These are phyloP conservation scores for Cornus suecica DNA, from an alignment of 148 eudicot genomes.

Conservation along the genomic window DNA sequence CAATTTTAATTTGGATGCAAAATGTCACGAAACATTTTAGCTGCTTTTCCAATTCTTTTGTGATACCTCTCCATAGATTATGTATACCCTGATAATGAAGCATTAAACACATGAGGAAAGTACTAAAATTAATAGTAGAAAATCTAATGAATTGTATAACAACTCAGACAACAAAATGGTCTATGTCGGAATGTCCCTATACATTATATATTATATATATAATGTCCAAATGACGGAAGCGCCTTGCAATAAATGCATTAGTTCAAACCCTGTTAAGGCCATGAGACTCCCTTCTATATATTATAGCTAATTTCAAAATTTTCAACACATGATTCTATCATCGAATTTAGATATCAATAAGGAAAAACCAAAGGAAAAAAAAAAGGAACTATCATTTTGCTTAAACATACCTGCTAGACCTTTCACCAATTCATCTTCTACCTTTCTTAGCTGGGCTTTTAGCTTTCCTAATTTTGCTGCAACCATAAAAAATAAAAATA, in stretches of 20 bases:
- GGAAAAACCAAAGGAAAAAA: background rate
- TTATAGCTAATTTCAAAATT: background rate
- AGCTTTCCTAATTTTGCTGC: slow-evolving; percentile 62
- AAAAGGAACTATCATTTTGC: slow-evolving; percentile 3
- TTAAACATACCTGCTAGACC: slow-evolving; percentile 60
- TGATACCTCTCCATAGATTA: no score
- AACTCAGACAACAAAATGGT: no score
- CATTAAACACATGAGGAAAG: no score
- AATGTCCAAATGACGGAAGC: background rate
- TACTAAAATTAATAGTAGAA: no score
- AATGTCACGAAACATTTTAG: no score
- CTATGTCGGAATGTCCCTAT: no score
- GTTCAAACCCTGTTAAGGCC: background rate
- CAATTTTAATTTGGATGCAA: no score
- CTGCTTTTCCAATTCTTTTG: no score
- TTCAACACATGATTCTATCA: background rate
- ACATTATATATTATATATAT: no score
- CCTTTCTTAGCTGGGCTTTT: slow-evolving; percentile 66
- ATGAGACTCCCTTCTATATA: background rate
- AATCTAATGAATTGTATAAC: no score
- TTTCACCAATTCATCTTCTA: slow-evolving; percentile 71
- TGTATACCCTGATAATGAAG: no score
- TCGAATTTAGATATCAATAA: background rate
- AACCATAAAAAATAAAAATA: no score
- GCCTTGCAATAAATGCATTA: background rate